Evolutionary conservation across 2,329 filamentous ascomycete species (phyloP).

Genomic region (Sclerotinia nivalis): DNA sequence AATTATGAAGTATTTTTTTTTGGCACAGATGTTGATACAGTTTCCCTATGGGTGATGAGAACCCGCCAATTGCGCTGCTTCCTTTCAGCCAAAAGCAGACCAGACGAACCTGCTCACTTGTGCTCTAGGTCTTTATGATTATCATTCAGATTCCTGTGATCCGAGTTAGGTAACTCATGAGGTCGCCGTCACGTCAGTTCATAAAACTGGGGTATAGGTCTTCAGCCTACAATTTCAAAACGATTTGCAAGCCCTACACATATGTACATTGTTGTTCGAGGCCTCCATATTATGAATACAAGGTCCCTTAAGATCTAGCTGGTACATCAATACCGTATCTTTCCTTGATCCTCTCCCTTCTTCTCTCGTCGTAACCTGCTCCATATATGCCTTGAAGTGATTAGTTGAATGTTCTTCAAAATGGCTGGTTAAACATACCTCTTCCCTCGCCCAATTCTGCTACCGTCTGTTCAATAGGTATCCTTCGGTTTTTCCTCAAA

Average conservation of each 20-base stretch:
- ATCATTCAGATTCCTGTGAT: not conserved
- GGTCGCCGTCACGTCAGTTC: not conserved
- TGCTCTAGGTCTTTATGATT: not conserved
- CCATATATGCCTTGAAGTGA: constrained; percentile 59
- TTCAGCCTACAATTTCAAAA: not conserved
- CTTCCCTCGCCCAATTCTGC: constrained; percentile 68
- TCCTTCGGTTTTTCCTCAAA: constrained; percentile 61
- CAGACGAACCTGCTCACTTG: not conserved
- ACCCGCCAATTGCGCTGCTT: not conserved
- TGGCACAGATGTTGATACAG: not conserved
- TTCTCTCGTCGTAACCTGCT: constrained; percentile 67
- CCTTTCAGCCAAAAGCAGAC: not conserved
- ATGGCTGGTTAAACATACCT: constrained; percentile 51
- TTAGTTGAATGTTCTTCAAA: constrained; percentile 4
- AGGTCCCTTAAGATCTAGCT: constrained; percentile 35
- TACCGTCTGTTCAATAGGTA: constrained; percentile 65
- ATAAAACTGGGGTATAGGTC: not conserved
- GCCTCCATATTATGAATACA: constrained; percentile 21
- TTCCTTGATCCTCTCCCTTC: constrained; percentile 65
- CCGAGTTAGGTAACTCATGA: not conserved
- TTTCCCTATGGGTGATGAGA: not conserved
- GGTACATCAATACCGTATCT: constrained; percentile 68
- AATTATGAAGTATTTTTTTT: not conserved
- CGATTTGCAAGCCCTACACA: constrained; percentile 14
- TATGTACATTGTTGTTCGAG: constrained; percentile 24